Base-by-base conservation (phyloP, 106 monocot genomes). In the Phalaenopsis aphrodite region DNA sequence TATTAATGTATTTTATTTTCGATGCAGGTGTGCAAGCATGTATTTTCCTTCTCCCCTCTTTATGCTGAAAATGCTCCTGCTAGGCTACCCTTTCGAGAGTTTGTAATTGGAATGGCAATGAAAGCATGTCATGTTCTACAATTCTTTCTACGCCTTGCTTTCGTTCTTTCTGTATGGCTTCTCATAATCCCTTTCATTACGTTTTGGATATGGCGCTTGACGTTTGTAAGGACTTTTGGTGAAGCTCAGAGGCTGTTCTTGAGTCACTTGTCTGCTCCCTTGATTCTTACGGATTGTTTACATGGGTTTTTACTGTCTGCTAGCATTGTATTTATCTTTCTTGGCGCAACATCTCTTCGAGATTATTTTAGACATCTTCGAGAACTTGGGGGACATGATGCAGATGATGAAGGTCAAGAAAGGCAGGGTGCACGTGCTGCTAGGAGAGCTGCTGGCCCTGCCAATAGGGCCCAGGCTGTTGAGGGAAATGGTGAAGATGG, bases 141-240 rank as follows among this genome's bases (percentile, higher is more conserved):
- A 56, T 95, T 99, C 76, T 89, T 95, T 79, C 85, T 99, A 15
- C 90, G 99, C 1, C 93, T 99, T 76, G 91, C 88, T 68, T 99
- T 99, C 78, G 99, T 99, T 56, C 93, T 99, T 56, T 99, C 99
- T 64, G 95, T 99, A 66, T 99, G 99, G 99, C 95, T 99, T 78
- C 86, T 99, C 45, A 93, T 99, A 78, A 99, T 99, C 83, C 99
- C 99, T 58, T 99, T 99, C 80, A 99, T 99, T 52, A 99, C 99
- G 72, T 99, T 94, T 83, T 99, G 99, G 99, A 95, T 99, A 78
- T 94, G 99, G 91, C 91, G 95, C 21, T 83, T 99, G 69, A 90
- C 95, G 80, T 95, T 99, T 84, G 95, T 99, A 77, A 89, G 99
- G 77, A 95, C 87, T 81, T 87, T 99, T 79, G 86, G 89, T 41